Evolutionary conservation across 441 rosid genomes (phyloP).

Genomic region (Corymbia calophylla): DNA sequence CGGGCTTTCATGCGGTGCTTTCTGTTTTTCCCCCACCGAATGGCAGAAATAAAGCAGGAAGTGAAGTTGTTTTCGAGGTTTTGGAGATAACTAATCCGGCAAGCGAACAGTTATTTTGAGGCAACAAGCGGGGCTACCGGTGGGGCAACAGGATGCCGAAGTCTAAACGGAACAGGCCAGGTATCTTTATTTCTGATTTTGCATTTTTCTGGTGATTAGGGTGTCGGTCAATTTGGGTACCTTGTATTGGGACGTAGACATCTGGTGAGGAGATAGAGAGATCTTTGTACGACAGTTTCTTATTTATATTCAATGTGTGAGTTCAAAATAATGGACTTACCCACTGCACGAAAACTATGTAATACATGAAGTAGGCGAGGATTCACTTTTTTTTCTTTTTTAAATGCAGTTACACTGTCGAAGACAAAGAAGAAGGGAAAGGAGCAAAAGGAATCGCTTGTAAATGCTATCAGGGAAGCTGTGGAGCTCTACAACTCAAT

Average conservation of each 20-base stretch:
- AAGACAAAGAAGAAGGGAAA: conserved; percentile 97
- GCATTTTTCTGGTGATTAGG: neutral
- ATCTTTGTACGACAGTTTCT: neutral
- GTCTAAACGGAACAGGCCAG: conserved; percentile 86
- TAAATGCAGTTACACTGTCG: conserved; percentile 62
- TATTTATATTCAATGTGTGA: neutral
- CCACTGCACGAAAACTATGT: neutral
- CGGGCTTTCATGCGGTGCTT: neutral
- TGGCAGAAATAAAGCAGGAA: neutral
- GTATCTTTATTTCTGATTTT: conserved; percentile 17
- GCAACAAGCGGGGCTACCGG: neutral
- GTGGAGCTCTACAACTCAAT: conserved; percentile 49
- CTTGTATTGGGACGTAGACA: neutral
- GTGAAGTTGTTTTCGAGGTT: neutral
- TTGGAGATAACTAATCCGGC: neutral
- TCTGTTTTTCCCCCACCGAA: neutral
- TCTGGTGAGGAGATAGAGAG: neutral
- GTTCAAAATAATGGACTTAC: neutral
- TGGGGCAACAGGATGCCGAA: conserved; percentile 53
- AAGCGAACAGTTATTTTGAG: neutral
- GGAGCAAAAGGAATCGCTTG: conserved; percentile 76
- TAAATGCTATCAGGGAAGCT: conserved; percentile 65
- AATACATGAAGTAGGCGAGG: neutral
- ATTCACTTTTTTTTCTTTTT: neutral
- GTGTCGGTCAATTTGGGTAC: neutral